phyloP scores from a whole-genome alignment of 164 flowering plant species.

The Magnolia kwangsiensis region DNA sequence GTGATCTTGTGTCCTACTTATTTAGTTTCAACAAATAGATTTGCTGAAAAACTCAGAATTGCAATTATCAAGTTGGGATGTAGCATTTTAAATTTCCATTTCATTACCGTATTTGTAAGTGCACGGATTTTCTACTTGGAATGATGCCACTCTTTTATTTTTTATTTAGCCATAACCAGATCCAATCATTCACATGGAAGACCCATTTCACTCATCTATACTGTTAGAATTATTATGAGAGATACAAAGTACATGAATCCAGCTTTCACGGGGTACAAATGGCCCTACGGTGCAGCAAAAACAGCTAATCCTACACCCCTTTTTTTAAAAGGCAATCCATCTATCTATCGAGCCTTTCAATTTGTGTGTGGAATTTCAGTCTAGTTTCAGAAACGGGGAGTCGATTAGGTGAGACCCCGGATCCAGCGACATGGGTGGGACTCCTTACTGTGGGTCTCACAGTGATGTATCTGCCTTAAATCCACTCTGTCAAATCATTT shows the following conservation, averaged over 20 bases:
- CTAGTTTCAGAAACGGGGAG: too few species aligned
- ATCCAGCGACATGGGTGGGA: too few species aligned
- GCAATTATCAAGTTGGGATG: background rate
- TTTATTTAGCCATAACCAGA: background rate
- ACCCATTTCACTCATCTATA: conserved; percentile 2
- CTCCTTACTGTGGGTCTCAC: too few species aligned
- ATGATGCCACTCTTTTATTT: background rate
- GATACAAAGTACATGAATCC: background rate
- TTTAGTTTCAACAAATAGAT: background rate
- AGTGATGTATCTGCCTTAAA: too few species aligned
- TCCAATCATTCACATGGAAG: background rate
- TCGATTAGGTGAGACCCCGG: too few species aligned
- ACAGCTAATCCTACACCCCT: conserved; percentile 13
- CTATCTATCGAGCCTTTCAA: conserved; percentile 28
- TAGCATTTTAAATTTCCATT: background rate
- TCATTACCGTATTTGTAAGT: too few species aligned
- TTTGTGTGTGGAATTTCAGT: conserved; percentile 9
- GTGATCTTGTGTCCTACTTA: background rate
- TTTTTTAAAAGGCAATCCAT: background rate
- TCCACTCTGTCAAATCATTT: too few species aligned
- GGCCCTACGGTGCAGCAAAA: background rate
- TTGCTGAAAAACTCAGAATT: background rate
- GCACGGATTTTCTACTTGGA: background rate
- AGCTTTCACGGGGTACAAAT: conserved; percentile 7
- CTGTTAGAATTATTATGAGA: background rate